phyloP scores from a whole-genome alignment of 2,329 filamentous ascomycete species.

The Tolypocladium ophioglossoides region DNA sequence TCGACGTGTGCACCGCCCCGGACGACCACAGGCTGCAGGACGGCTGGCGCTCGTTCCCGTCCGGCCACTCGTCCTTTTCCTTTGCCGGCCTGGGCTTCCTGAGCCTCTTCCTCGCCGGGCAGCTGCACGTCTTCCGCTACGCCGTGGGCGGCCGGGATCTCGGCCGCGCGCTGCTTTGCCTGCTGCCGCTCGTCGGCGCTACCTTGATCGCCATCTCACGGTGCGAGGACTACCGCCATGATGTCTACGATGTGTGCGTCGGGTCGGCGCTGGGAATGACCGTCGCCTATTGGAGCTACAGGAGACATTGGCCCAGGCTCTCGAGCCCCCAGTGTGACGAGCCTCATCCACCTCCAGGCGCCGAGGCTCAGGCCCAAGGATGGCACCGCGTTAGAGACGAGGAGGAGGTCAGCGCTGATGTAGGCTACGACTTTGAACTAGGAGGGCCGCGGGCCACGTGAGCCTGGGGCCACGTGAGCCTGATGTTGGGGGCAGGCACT shows the following conservation, averaged over 20 bases:
- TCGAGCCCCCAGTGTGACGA: slow-evolving; percentile 42
- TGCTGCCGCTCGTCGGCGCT: slow-evolving; percentile 50
- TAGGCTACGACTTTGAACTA: slow-evolving; percentile 18
- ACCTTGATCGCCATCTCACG: slow-evolving; percentile 59
- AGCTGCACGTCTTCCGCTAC: slow-evolving; percentile 46
- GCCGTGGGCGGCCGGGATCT: slow-evolving; percentile 37
- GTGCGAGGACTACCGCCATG: slow-evolving; percentile 61
- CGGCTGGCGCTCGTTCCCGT: slow-evolving; percentile 76
- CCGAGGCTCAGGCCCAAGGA: slow-evolving; percentile 16
- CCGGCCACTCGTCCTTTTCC: slow-evolving; percentile 68
- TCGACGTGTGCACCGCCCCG: slow-evolving; percentile 63
- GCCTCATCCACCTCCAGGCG: slow-evolving; percentile 40
- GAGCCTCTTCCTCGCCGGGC: slow-evolving; percentile 57
- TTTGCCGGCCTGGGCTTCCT: slow-evolving; percentile 72
- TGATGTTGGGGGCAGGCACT: slow-evolving; percentile 7
- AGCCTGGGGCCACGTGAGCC: slow-evolving; percentile 13
- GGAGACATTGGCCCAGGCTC: slow-evolving; percentile 51
- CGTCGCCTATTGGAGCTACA: slow-evolving; percentile 56
- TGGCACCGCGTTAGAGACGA: slow-evolving; percentile 42
- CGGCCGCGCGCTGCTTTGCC: slow-evolving; percentile 43
- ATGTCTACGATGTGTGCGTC: slow-evolving; percentile 57
- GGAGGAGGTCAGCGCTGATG: slow-evolving; percentile 35
- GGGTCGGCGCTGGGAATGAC: slow-evolving; percentile 49
- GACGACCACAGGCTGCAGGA: slow-evolving; percentile 63
- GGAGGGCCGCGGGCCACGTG: slow-evolving; percentile 12